phyloP scores from a whole-genome alignment of 441 rosid species.

The Populus hybrid region DNA sequence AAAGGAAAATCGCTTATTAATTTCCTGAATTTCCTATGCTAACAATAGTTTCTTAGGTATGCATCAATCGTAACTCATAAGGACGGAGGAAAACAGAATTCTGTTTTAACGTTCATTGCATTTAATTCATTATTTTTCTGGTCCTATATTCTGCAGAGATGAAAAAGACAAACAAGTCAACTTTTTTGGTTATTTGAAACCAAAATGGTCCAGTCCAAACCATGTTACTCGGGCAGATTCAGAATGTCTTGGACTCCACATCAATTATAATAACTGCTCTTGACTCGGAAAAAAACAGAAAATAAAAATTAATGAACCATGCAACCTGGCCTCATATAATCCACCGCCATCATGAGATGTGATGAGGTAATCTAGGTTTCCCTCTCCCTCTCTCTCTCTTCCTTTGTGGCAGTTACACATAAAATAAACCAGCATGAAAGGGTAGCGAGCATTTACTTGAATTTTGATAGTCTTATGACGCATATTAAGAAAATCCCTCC shows the following conservation, averaged over 20 bases:
- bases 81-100: background rate
- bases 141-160: background rate
- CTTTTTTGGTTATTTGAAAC: background rate
- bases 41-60: background rate
- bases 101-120: background rate
- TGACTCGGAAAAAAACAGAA: background rate
- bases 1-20: conserved; percentile 8
- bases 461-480: conserved; percentile 74
- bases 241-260: background rate
- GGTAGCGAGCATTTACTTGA: conserved; percentile 54
- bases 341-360: background rate
- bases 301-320: background rate
- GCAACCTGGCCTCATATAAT: background rate
- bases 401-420: background rate
- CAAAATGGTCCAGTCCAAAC: background rate
- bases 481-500: conserved; percentile 68
- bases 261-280: background rate
- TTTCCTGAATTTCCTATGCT: background rate
- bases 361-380: background rate
- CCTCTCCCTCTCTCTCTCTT: background rate
- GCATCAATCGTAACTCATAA: conserved; percentile 2
- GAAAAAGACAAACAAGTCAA: background rate
- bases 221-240: background rate
- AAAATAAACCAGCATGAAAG: conserved; percentile 4
- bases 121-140: background rate